Evolutionary conservation across 2,329 filamentous ascomycete genomes (phyloP).

Genomic region (Stenocarpella maydis): DNA sequence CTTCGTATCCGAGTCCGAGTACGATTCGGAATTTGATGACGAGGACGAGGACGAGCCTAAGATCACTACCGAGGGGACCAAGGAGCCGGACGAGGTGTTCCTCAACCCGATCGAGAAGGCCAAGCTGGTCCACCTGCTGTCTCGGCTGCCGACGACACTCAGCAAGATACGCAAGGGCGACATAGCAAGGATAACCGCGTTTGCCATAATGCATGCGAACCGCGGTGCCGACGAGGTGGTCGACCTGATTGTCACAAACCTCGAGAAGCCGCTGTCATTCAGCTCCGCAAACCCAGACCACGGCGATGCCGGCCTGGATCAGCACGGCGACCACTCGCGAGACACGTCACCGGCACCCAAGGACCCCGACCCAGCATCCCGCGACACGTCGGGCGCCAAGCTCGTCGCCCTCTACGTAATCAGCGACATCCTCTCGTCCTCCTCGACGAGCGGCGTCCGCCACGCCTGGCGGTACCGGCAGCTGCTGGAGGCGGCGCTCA

Average conservation of each 20-base stretch:
- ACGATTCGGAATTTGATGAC: conserved; percentile 87
- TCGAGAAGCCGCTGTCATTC: conserved; percentile 78
- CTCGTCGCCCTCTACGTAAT: conserved; percentile 82
- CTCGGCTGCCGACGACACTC: conserved; percentile 79
- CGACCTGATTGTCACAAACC: conserved; percentile 84
- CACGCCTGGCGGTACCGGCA: conserved; percentile 89
- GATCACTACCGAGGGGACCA: conserved; percentile 50
- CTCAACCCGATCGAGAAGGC: conserved; percentile 85
- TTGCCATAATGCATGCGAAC: conserved; percentile 88
- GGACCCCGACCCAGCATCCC: conserved; percentile 50
- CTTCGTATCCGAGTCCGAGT: conserved; percentile 84
- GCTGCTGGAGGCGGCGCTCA: conserved; percentile 78
- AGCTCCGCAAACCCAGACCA: conserved; percentile 73
- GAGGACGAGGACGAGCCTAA: conserved; percentile 68
- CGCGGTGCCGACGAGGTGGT: conserved; percentile 90
- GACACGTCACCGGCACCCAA: conserved; percentile 49
- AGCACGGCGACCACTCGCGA: conserved; percentile 45
- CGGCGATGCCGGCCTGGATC: conserved; percentile 48
- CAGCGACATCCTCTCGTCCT: conserved; percentile 80
- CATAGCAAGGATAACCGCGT: conserved; percentile 83
- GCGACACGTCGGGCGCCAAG: conserved; percentile 75
- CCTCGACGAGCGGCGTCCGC: conserved; percentile 77
- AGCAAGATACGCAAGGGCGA: conserved; percentile 83
- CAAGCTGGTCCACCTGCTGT: conserved; percentile 83
- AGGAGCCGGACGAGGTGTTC: conserved; percentile 64